A percentile compares a stretch with the other conserved stretches of the same genome.
Evolutionary conservation across 768 basidiomycete genomes (phyloP).

Genomic region (Lentinula sp.): DNA sequence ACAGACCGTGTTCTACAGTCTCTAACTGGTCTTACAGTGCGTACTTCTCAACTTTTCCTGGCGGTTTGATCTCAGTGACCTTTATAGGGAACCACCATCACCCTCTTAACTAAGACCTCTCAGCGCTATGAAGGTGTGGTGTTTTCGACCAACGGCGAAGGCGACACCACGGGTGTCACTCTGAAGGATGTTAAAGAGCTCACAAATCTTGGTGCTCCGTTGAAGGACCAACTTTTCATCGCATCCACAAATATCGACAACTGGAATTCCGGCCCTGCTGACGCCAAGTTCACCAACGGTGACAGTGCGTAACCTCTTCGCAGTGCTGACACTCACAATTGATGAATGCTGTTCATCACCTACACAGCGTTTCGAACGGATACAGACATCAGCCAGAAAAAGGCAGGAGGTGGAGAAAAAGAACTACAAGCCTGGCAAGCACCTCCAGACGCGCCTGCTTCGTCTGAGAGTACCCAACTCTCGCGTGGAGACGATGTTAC

Average conservation of each 20-base stretch:
- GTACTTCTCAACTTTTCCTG: slow-evolving; percentile 19
- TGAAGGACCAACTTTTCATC: slow-evolving; percentile 67
- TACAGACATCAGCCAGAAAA: slow-evolving; percentile 65
- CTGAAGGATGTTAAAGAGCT: slow-evolving; percentile 78
- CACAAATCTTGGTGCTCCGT: slow-evolving; percentile 54
- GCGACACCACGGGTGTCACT: slow-evolving; percentile 65
- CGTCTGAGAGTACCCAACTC: slow-evolving; percentile 16
- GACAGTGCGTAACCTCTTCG: slow-evolving; percentile 49
- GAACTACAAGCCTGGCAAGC: slow-evolving; percentile 79
- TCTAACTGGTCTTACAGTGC: slow-evolving; percentile 65
- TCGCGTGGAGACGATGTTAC: slow-evolving; percentile 58
- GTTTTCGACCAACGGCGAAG: slow-evolving; percentile 51
- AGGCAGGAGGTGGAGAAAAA: slow-evolving; percentile 43
- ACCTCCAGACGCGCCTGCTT: slow-evolving; percentile 25
- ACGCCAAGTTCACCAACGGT: slow-evolving; percentile 61
- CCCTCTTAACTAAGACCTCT: slow-evolving; percentile 64
- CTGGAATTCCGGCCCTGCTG: slow-evolving; percentile 71
- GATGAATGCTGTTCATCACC: neutral
- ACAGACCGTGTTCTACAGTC: slow-evolving; percentile 60
- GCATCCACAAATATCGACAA: slow-evolving; percentile 66
- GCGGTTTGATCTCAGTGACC: slow-evolving; percentile 4
- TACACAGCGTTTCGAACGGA: slow-evolving; percentile 77
- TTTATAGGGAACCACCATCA: slow-evolving; percentile 68
- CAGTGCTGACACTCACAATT: neutral
- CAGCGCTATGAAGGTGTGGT: slow-evolving; percentile 75